These are phyloP conservation scores for Podila clonocystis DNA, from an alignment of 192 early-diverging fungal species.

Conservation along the genomic window DNA sequence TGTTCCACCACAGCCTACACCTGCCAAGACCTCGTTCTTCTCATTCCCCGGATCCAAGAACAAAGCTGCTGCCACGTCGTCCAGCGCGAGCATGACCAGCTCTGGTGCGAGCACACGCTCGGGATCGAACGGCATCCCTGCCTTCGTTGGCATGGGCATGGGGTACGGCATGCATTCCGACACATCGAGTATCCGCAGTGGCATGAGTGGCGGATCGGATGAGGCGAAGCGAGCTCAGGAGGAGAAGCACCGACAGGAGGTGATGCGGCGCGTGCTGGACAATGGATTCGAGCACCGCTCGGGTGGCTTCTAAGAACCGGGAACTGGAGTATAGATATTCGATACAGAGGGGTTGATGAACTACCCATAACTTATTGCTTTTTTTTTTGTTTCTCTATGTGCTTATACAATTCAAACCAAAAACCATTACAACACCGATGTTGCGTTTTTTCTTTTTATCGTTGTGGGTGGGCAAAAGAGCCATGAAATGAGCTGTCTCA, in stretches of 20 bases:
- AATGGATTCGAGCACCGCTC: background rate
- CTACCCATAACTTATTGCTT: no score
- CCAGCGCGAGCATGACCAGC: slow-evolving; percentile 1
- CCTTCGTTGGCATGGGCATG: slow-evolving; percentile 26
- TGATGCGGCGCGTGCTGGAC: slow-evolving; percentile 26
- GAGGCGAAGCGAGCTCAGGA: slow-evolving; percentile 12
- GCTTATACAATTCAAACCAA: no score
- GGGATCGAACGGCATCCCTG: slow-evolving; percentile 4
- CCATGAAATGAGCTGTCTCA: no score
- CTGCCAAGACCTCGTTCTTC: slow-evolving; percentile 37
- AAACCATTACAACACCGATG: no score
- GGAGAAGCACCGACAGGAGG: slow-evolving; percentile 6
- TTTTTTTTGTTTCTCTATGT: no score
- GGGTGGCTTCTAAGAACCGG: no score
- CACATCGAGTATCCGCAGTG: slow-evolving; percentile 26
- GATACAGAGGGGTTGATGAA: no score
- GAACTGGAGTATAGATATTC: no score
- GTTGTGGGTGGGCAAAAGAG: no score
- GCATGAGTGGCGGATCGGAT: slow-evolving; percentile 26
- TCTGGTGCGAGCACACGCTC: slow-evolving; percentile 39
- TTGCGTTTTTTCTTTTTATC: no score
- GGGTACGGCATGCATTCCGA: slow-evolving; percentile 10
- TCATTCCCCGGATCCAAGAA: slow-evolving; percentile 37
- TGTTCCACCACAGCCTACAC: slow-evolving; percentile 10
- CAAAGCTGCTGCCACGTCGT: slow-evolving; percentile 3